These are phyloP conservation scores for Starmera pachycereana DNA, from an alignment of 805 yeast genomes.

Conservation along the genomic window DNA sequence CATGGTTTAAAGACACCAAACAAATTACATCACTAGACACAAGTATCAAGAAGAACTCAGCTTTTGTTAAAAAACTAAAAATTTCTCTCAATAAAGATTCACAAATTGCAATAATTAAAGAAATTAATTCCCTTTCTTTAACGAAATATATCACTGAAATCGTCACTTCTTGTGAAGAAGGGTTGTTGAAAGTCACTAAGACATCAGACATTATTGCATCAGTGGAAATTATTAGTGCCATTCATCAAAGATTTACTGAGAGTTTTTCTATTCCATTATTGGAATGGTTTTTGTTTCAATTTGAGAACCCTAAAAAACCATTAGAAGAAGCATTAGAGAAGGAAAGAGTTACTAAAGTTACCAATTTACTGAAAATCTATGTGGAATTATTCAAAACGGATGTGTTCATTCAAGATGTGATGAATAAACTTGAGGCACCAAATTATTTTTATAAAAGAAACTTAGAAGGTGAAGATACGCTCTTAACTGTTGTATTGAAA, in stretches of 20 bases:
- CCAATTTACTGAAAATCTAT: conserved; percentile 37
- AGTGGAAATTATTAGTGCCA: conserved; percentile 54
- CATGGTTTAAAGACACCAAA: conserved; percentile 12
- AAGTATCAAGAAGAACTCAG: conserved; percentile 72
- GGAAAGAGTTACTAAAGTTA: conserved; percentile 31
- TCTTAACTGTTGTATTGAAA: conserved; percentile 32
- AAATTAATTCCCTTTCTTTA: conserved; percentile 50
- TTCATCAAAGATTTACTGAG: conserved; percentile 64
- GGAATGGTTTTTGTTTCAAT: conserved; percentile 29
- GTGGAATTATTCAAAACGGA: conserved; percentile 53
- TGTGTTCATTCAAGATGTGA: conserved; percentile 33
- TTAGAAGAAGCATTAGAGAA: conserved; percentile 33
- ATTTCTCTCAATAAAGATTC: conserved; percentile 46
- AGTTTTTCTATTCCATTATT: conserved; percentile 42
- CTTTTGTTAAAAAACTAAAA: conserved; percentile 63
- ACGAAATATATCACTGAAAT: conserved; percentile 72
- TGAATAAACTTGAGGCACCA: conserved; percentile 35
- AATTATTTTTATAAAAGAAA: conserved; percentile 26
- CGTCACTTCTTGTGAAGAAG: conserved; percentile 51
- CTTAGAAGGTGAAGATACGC: conserved; percentile 23
- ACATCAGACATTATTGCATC: conserved; percentile 52
- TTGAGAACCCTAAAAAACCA: conserved; percentile 23
- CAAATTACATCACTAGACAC: conserved; percentile 40
- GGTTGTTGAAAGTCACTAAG: conserved; percentile 40
- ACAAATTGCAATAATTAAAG: conserved; percentile 39